Base-by-base conservation (phyloP, 1,284 basidiomycete genomes). In the Boletus hoseneyae region DNA sequence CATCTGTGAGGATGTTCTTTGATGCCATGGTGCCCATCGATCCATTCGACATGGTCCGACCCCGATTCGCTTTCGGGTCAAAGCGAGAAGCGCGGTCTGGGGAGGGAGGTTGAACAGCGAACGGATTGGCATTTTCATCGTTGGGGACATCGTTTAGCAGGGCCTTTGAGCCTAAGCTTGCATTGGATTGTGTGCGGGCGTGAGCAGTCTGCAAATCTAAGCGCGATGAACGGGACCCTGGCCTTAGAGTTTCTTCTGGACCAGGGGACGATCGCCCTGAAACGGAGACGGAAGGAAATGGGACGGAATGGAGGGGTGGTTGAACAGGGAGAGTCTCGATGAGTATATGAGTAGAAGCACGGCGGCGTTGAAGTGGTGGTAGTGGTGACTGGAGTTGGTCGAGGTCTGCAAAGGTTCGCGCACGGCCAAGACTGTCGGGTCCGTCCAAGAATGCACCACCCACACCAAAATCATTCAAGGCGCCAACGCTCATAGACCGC, bases 401-500 rank as follows among this genome's bases (percentile, higher is more conserved):
- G n/a, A 80, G 59, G 58, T 85, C 80, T 34, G 80, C 64, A 12
- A 79, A 76, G n/a, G 79, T 75, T 15, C 61, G 55, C 39, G 52
- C 44, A 38, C 61, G 66, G n/a, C 58, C 60, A 19, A 67, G 47
- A 32, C 64, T 67, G 52, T 68, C 62, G 30, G 52, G 50, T 8
- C 50, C 52, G 37, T 74, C 75, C 62, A 75, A 60, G 60, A 76
- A 73, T 30, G 70, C 70, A 45, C 70, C 73, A 32, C 75, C 75
- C 23, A 65, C 69, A 15, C 75, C 76, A 45, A 83, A 73, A 48
- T 75, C 73, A 32, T 80, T 80, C 45, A 82, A 63, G 51, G 79
- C 70, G 3, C 83, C 83, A 46, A 84, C 70, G 60, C 87, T 90
- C 72, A 82, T 73, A 10, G 86, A 79, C 42, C 85, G 74, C 23